These are phyloP conservation scores for Picochlorum sp. DNA, from an alignment of 139 green algal species.

Conservation along the genomic window DNA sequence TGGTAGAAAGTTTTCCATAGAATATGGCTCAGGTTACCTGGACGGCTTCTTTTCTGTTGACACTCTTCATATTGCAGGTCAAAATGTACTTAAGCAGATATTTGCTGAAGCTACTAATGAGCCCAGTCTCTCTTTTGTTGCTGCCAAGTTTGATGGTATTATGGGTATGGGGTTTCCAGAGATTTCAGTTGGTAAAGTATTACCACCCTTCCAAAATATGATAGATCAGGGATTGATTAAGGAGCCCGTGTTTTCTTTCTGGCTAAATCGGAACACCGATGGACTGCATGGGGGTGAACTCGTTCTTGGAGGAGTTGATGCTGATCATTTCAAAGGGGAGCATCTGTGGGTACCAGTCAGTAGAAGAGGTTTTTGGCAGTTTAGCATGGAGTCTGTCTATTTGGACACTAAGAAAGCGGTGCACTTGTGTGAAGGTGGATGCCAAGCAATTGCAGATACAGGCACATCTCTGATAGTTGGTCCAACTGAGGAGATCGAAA, in stretches of 20 bases:
- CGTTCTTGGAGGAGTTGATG: slow-evolving; percentile 85
- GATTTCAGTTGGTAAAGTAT: slow-evolving; percentile 72
- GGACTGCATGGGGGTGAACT: slow-evolving; percentile 73
- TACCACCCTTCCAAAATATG: slow-evolving; percentile 82
- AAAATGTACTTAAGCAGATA: slow-evolving; percentile 51
- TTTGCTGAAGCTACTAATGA: slow-evolving; percentile 81
- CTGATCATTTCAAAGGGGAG: slow-evolving; percentile 74
- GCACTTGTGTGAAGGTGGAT: slow-evolving; percentile 46
- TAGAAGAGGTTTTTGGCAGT: slow-evolving; percentile 90
- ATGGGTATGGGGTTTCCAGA: slow-evolving; percentile 89
- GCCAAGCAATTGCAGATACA: slow-evolving; percentile 86
- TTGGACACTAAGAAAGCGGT: slow-evolving; percentile 18
- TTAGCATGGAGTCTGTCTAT: slow-evolving; percentile 65
- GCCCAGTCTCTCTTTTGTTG: slow-evolving; percentile 88
- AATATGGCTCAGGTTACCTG: slow-evolving; percentile 91
- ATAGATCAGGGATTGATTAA: slow-evolving; percentile 64
- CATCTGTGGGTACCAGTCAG: slow-evolving; percentile 81
- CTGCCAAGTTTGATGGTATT: slow-evolving; percentile 96
- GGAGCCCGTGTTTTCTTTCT: slow-evolving; percentile 94
- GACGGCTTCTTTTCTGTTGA: slow-evolving; percentile 84
- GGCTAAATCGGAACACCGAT: slow-evolving; percentile 70
- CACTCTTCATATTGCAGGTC: slow-evolving; percentile 53
- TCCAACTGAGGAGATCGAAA: slow-evolving; percentile 50
- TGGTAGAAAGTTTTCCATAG: slow-evolving; percentile 84
- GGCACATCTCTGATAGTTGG: slow-evolving; percentile 78